Percentiles rank a stretch among this genome's conserved stretches.
Evolutionary conservation across 139 green algal species (phyloP).

Genomic region (Chlorokybus atmophyticus): DNA sequence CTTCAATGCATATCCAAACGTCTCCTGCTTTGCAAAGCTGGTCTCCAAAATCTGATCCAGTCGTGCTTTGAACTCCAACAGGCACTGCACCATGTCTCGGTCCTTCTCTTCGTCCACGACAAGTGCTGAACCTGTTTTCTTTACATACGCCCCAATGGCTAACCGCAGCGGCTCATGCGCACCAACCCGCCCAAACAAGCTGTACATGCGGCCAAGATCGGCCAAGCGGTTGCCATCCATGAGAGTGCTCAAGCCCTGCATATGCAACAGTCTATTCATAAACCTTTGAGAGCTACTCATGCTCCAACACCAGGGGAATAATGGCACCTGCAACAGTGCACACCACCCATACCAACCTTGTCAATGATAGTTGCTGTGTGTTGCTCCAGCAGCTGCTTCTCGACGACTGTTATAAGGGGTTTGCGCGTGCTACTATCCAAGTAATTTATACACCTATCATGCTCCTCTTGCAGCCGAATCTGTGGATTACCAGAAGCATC

Average conservation of each 20-base stretch:
- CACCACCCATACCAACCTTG: constrained; percentile 17
- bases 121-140: constrained; percentile 39
- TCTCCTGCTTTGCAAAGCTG: constrained; percentile 41
- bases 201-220: constrained; percentile 74
- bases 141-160: constrained; percentile 63
- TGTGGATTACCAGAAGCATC: too few relatives aligned
- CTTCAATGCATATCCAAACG: constrained; percentile 64
- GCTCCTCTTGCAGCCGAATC: constrained; percentile 73
- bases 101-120: constrained; percentile 84
- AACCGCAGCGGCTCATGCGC: constrained; percentile 47
- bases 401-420: constrained; percentile 55
- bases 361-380: constrained; percentile 52
- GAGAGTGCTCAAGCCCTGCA: constrained; percentile 47
- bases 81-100: constrained; percentile 68
- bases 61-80: constrained; percentile 65
- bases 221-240: constrained; percentile 50
- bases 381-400: constrained; percentile 55
- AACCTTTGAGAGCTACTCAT: too few relatives aligned
- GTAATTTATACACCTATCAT: constrained; percentile 62
- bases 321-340: too few relatives aligned
- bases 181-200: constrained; percentile 41
- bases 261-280: too few relatives aligned
- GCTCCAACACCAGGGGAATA: too few relatives aligned
- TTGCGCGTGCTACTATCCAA: constrained; percentile 63
- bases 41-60: constrained; percentile 42